These are phyloP conservation scores for Phytophthora brassicae DNA, from an alignment of 352 stramenopile genomes.

Conservation along the genomic window DNA sequence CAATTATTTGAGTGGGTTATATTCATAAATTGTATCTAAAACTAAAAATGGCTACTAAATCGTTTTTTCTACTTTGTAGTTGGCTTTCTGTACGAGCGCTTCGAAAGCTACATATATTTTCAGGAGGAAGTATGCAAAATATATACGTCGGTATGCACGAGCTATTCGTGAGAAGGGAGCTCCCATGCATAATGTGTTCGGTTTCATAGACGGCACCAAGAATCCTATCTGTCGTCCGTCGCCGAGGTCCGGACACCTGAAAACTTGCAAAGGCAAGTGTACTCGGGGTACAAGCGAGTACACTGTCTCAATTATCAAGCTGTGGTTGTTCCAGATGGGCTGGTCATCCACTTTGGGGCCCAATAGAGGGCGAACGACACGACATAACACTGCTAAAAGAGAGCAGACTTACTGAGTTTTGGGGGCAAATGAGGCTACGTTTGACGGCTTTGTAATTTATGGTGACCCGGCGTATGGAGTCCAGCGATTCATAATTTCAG, in stretches of 20 bases:
- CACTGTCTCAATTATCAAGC: slow-evolving; percentile 9
- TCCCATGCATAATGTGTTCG: too few species aligned
- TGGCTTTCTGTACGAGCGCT: slow-evolving; percentile 1
- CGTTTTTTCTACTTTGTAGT: too few species aligned
- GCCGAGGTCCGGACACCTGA: not conserved
- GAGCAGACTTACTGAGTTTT: not conserved
- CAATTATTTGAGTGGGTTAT: slow-evolving; percentile 1
- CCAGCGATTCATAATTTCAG: not conserved
- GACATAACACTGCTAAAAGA: not conserved
- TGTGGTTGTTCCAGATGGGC: not conserved
- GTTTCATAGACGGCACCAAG: slow-evolving; percentile 8
- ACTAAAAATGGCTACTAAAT: too few species aligned
- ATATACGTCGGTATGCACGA: too few species aligned
- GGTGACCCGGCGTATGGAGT: not conserved
- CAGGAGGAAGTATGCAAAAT: not conserved
- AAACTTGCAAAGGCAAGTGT: slow-evolving; percentile 6
- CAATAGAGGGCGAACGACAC: not conserved
- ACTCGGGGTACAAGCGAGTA: not conserved
- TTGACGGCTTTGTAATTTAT: not conserved
- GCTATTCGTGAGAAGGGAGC: too few species aligned
- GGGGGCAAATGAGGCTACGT: not conserved
- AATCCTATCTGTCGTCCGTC: slow-evolving; percentile 1
- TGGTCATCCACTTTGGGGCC: not conserved
- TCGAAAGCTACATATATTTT: too few species aligned
- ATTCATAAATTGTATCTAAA: not conserved